Conservation (phyloP, 352 stramenopile genomes). For the Pythium phragmitis region DNA sequence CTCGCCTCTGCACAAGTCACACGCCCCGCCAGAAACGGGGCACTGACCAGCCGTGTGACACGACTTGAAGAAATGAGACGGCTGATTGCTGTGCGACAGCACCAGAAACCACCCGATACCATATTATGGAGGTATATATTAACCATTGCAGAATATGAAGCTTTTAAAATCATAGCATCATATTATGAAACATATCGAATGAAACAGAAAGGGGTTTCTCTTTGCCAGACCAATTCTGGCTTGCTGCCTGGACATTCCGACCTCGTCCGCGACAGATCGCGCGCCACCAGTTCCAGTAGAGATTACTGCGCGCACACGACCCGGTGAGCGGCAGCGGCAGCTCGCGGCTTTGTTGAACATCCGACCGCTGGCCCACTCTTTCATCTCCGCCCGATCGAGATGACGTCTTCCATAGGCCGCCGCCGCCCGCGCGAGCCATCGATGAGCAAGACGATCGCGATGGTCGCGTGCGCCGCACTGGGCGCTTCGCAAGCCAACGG, state of each 20-base stretch:
- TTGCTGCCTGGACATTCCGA: too few species aligned
- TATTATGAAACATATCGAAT: background rate
- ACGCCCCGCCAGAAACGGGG: background rate
- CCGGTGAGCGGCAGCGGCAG: too few species aligned
- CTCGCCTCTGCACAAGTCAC: slow-evolving; percentile 3
- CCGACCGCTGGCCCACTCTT: too few species aligned
- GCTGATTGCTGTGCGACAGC: slow-evolving; percentile 7
- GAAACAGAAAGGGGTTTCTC: background rate
- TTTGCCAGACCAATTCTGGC: background rate
- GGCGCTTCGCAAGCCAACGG: background rate
- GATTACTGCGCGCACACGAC: too few species aligned
- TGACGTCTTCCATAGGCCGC: background rate
- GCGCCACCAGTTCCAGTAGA: too few species aligned
- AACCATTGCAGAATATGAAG: background rate
- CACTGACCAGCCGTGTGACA: background rate
- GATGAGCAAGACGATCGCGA: background rate
- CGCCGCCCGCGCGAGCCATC: background rate
- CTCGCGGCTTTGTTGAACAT: too few species aligned
- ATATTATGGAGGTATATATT: background rate
- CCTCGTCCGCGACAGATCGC: too few species aligned
- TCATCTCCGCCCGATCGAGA: background rate
- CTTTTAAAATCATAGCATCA: background rate
- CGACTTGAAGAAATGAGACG: background rate
- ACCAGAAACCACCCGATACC: background rate
- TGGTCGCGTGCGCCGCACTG: slow-evolving; percentile 1